These are phyloP conservation scores for Saccharomyces paradoxus DNA, from an alignment of 805 yeast genomes.

Conservation along the genomic window DNA sequence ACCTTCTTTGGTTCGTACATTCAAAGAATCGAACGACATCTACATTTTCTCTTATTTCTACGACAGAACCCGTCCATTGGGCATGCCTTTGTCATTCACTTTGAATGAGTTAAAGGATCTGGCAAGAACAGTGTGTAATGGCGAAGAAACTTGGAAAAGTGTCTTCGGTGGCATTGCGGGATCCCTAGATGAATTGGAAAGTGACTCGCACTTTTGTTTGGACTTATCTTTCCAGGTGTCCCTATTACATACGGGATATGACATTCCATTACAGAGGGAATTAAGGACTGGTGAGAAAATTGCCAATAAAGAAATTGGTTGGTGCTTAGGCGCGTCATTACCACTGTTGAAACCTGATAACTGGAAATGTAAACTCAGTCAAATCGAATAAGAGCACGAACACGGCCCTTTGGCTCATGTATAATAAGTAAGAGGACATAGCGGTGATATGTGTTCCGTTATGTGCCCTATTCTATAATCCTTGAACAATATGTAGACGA, in stretches of 20 bases:
- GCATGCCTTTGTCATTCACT: conserved; percentile 87
- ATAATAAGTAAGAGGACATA: conserved; percentile 14
- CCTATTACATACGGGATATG: conserved; percentile 91
- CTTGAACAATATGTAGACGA: not conserved
- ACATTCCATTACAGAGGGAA: conserved; percentile 83
- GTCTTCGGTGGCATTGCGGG: conserved; percentile 59
- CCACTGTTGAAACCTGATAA: conserved; percentile 69
- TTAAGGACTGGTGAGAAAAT: conserved; percentile 87
- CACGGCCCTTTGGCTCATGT: conserved; percentile 5
- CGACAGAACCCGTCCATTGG: conserved; percentile 88
- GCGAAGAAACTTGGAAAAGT: conserved; percentile 64
- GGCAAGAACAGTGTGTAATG: conserved; percentile 78
- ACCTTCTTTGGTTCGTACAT: conserved; percentile 78
- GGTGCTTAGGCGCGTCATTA: conserved; percentile 97
- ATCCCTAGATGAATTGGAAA: conserved; percentile 53
- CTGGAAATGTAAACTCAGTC: conserved; percentile 52
- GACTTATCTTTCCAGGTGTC: conserved; percentile 88
- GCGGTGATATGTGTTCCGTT: not conserved
- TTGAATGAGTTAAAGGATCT: conserved; percentile 75
- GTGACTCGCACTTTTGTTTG: conserved; percentile 90
- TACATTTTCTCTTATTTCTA: conserved; percentile 90
- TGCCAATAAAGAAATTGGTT: conserved; percentile 84
- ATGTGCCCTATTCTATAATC: not conserved
- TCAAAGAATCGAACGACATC: conserved; percentile 66
- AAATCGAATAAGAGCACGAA: not conserved